Evolutionary conservation across 2,329 filamentous ascomycete species (phyloP).

Genomic region (Gremmenia infestans): DNA sequence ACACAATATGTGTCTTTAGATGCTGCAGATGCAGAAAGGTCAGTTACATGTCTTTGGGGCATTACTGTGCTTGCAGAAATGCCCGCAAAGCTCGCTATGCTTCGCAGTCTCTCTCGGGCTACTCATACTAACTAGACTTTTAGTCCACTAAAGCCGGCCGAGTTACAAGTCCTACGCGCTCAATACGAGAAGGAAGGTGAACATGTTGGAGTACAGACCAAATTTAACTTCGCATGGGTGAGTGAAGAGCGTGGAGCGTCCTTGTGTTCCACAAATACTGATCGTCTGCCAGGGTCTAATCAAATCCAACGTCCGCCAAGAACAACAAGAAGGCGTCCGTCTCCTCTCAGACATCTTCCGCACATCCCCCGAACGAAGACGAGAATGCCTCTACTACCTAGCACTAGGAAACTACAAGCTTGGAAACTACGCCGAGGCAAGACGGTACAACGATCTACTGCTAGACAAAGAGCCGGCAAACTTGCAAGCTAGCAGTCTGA

Average conservation of each 20-base stretch:
- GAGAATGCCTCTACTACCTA: constrained; percentile 98
- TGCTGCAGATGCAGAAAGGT: constrained; percentile 97
- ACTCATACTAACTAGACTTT: constrained; percentile 15
- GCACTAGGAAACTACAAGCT: constrained; percentile 97
- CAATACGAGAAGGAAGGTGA: constrained; percentile 98
- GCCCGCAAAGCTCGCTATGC: neutral
- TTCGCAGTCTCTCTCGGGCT: neutral
- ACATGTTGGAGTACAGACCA: constrained; percentile 94
- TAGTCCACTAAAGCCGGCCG: constrained; percentile 83
- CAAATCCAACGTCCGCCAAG: constrained; percentile 76
- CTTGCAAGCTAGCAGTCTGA: constrained; percentile 82
- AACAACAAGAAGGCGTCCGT: constrained; percentile 92
- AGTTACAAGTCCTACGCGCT: constrained; percentile 84
- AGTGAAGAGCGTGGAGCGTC: constrained; percentile 17
- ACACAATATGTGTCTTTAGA: constrained; percentile 51
- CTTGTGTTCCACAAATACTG: constrained; percentile 1
- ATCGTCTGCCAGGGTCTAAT: constrained; percentile 68
- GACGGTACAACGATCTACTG: constrained; percentile 89
- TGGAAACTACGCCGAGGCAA: constrained; percentile 91
- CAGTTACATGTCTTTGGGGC: constrained; percentile 25
- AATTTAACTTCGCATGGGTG: constrained; percentile 99
- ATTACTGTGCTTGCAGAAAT: neutral
- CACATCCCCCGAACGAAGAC: constrained; percentile 81
- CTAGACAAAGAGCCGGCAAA: constrained; percentile 89
- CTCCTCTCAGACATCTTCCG: constrained; percentile 97